Conservation (phyloP, 108 stramenopile genomes). For the Nannochloropsis gaditana region DNA sequence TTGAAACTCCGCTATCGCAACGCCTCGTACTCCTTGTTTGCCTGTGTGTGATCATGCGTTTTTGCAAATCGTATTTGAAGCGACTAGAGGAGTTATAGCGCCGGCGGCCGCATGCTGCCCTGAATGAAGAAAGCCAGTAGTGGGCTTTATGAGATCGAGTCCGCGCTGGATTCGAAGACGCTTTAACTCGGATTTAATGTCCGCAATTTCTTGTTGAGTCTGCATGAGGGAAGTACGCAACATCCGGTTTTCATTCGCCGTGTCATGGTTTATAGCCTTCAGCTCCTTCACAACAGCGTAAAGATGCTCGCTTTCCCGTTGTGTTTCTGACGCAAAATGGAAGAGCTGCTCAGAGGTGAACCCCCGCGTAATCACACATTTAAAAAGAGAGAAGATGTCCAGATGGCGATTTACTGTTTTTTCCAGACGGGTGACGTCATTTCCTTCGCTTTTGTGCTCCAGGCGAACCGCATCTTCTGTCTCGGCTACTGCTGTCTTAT, state of each 20-base stretch:
- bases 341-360: neutral
- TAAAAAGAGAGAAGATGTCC: neutral
- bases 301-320: conserved; percentile 6
- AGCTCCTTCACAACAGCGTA: neutral
- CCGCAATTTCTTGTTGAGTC: conserved; percentile 7
- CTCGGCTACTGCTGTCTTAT: neutral
- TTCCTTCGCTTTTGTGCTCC: neutral
- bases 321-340: conserved; percentile 1
- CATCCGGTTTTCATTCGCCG: neutral
- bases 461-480: neutral
- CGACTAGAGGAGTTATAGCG: too few relatives aligned
- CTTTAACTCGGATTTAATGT: neutral
- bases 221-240: neutral
- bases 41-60: too few relatives aligned
- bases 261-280: neutral
- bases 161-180: neutral
- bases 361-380: neutral
- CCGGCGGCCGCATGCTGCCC: too few relatives aligned
- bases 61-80: too few relatives aligned
- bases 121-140: too few relatives aligned
- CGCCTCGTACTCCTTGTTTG: too few relatives aligned
- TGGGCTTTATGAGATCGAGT: too few relatives aligned
- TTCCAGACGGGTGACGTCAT: neutral
- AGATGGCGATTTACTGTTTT: neutral
- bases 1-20: too few relatives aligned